phyloP scores from a whole-genome alignment of 2,329 filamentous ascomycete species.

The Daldinia eschscholtzii region DNA sequence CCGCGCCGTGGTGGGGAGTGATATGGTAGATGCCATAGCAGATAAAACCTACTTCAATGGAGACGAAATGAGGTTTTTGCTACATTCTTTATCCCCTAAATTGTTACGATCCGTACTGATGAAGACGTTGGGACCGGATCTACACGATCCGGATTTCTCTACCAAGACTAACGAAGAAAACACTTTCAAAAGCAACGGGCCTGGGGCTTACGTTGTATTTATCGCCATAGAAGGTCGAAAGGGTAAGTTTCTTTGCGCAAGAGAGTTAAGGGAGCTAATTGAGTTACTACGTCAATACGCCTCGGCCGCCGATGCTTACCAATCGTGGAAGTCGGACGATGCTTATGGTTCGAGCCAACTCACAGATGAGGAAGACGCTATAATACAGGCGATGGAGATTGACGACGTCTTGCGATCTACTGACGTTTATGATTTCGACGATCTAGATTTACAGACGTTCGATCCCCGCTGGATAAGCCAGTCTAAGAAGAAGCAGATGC shows the following conservation, averaged over 20 bases:
- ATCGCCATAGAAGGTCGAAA: not conserved
- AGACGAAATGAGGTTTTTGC: not conserved
- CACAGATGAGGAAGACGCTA: not conserved
- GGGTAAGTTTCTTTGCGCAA: conserved; percentile 3
- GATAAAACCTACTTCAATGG: not conserved
- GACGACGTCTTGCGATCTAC: not conserved
- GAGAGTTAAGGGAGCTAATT: not conserved
- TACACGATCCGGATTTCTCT: not conserved
- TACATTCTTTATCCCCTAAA: not conserved
- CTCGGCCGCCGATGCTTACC: not conserved
- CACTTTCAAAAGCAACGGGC: not conserved
- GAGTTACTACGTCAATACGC: not conserved
- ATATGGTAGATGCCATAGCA: not conserved
- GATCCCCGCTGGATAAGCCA: not conserved
- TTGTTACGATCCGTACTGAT: not conserved
- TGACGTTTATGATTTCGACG: not conserved
- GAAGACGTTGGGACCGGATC: conserved; percentile 8
- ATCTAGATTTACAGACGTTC: not conserved
- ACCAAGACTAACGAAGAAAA: not conserved
- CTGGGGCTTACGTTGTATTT: not conserved
- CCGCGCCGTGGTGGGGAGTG: not conserved
- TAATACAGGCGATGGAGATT: conserved; percentile 1
- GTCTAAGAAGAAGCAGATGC: not conserved
- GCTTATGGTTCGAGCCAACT: not conserved
- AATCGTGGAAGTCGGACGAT: not conserved